Evolutionary conservation across 1,139 yeast genomes (phyloP), one percentile per base, ranked within the genome.

Genomic region (Yamadazyma siamensis): DNA sequence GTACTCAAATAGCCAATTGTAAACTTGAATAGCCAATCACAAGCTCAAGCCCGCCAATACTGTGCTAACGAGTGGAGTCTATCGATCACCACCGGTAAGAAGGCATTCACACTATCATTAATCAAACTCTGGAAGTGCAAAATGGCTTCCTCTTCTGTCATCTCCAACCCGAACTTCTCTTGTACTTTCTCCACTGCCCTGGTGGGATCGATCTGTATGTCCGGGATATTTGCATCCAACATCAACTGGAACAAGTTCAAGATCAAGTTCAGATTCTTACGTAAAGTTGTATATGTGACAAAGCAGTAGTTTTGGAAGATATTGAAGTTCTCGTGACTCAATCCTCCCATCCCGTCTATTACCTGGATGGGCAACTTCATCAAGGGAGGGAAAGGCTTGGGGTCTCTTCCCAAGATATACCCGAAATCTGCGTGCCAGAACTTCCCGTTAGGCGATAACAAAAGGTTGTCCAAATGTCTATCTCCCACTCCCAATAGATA

Each of bases 341-440:
- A 73, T 1, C 97, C 98, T 2, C 98, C 98, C 91, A 94, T 91
- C 0, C 96, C 98, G 43, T 91, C 98, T 26, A 94, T 85, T 14
- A 94, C 85, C 56, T 94, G 98, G 28, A 94, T 91, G 0, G 98
- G 98, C 22, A 94, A 65, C 52, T 94, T 94, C 97, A 94, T 91
- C 60, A 91, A 69, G 1, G 98, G 99, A 6, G 99, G 97, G 59
- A 94, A 94, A 7, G 97, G 97, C 52, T 94, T 94, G 2, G 98
- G 99, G 52, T 94, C 98, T 32, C 91, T 80, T 1, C 99, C 98
- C 31, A 94, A 62, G 29, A 94, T 89, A 52, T 91, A 94, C 0
- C 99, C 99, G 57, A 87, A 94, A 59, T 94, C 99, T 2, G 96
- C 97, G 58, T 88, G 96, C 77, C 94, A 87, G 51, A 88, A 88